Base-by-base conservation (phyloP, 176 grass and related monocot species). In the Ensete ventricosum region DNA sequence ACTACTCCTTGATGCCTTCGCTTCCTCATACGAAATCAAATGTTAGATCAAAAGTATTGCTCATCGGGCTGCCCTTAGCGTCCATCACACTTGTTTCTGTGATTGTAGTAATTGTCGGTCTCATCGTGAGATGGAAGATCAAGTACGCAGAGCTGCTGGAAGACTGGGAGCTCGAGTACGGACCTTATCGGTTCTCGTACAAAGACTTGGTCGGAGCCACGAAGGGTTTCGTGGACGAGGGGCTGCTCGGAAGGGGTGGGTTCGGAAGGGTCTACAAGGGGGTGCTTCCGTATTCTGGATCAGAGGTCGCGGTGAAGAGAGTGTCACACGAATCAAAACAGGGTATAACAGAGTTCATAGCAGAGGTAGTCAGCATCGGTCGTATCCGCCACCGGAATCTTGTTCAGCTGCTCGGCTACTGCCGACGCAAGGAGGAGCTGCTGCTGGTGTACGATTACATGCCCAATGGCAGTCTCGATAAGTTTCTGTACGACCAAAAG, bases 191-290 rank as follows among this genome's bases (percentile, higher is more conserved):
- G 1, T 82, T 81, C 79, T 24, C 62, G 0, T 81, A 75, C 23
- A 69, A 50, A 17, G 80, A 81, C 7, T 13, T 81, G 9, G 82
- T 50, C 48, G 13, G 51, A 48, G 79, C 84, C 7, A 75, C 75
- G 0, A 12, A 77, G 1, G 84, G 80, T 0, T 82, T 86, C 52
- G 55, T 55, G 71, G 81, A 69, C 23, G 64, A 63, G 11, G 14
- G 74, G 2, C 48, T 86, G 19, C 25, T 86, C 24, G 84, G 84
- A 74, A 50, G 50, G 34, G 84, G 80, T 52, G 84, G 84, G 1
- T 86, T 86, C 19, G 79, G 84, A 0, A 73, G 65, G 60, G 84
- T 86, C 63, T 85, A 81, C 25, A 85, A 62, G 73, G 79, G 79
- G 12, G 69, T 81, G 0, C 74, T 85, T 25, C 48, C 1, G 0